Evolutionary conservation across 129 eudicot species (phyloP), one percentile per base, ranked within the genome.

Genomic region (Gnaphalium uliginosum): DNA sequence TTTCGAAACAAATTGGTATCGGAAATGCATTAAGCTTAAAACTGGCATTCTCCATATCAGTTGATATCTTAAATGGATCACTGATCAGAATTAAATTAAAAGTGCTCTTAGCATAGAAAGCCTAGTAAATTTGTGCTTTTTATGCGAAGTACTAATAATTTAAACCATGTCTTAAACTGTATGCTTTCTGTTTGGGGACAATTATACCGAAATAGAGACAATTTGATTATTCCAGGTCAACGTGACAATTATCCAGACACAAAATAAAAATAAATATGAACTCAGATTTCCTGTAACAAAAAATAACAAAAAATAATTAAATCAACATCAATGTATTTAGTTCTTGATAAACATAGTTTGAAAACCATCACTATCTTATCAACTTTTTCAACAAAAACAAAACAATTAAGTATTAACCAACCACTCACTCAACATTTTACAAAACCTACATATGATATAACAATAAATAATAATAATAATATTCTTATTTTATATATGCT

Each of bases 281-380:
- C 43, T 43, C 17, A 13, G 0, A 14, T 43, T 43, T 43, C 18
- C 18, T 43, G 17, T 43, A 1, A 43, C 0, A 43, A 43, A 43
- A 43, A 5, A 7, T 35, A 35, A 35, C 7, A 1, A 3, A n/a
- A 32, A 18, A 7, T 15, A 22, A 66, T 27, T 27, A 66, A 77
- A n/a, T 39, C 57, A 23, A 68, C 61, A 18, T 30, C 76, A 30
- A 43, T 11, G 4, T 27, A 22, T 10, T 19, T 13, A 8, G 39
- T 58, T 60, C 18, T 3, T 18, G 60, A 35, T 21, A 5, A 48
- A 59, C 19, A 39, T n/a, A 17, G 43, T 32, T 41, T 77, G 24
- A 35, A 58, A 69, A 69, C 76, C 6, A 48, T 29, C 70, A 14
- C 76, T 21, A 43, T 59, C 81, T 69, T 25, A 19, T 70, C 9